A percentile compares a stretch with the other conserved stretches of the same genome.
Evolutionary conservation across 179 eudicot genomes (phyloP).

Genomic region (Spinacia oleracea): DNA sequence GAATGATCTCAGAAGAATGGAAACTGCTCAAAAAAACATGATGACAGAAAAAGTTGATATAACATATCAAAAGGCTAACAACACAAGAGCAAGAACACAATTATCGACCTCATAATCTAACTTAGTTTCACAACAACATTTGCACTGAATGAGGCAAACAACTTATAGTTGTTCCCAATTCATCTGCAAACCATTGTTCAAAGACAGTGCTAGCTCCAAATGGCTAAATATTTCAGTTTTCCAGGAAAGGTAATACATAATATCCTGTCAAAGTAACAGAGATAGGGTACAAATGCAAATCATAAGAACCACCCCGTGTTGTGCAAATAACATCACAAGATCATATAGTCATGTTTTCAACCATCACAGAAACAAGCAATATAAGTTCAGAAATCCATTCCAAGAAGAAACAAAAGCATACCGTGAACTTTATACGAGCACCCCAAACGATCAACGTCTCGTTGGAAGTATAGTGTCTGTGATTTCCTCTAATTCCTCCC

Average conservation of each 20-base stretch:
- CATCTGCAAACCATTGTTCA: not conserved
- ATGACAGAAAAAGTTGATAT: not conserved
- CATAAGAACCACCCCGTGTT: not conserved
- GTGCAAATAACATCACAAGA: not conserved
- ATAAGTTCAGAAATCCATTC: not conserved
- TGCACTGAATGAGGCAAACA: not conserved
- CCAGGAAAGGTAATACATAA: not conserved
- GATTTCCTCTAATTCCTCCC: constrained; percentile 79
- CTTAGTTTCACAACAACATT: not conserved
- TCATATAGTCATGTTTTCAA: not conserved
- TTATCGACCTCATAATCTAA: not conserved
- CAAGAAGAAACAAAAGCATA: constrained; percentile 32
- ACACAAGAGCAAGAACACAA: not conserved
- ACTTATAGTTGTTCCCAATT: not conserved
- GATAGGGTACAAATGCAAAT: not conserved
- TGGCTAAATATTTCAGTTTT: not conserved
- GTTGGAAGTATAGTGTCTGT: constrained; percentile 81
- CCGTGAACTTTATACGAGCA: constrained; percentile 81
- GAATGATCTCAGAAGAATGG: not conserved
- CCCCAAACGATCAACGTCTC: constrained; percentile 96
- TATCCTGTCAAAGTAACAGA: not conserved
- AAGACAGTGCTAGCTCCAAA: not conserved
- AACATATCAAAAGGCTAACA: not conserved
- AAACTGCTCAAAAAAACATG: not conserved
- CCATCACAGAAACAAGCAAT: not conserved